phyloP scores from a whole-genome alignment of 1,139 yeast genomes.

The Saccharomyces pastorianus region DNA sequence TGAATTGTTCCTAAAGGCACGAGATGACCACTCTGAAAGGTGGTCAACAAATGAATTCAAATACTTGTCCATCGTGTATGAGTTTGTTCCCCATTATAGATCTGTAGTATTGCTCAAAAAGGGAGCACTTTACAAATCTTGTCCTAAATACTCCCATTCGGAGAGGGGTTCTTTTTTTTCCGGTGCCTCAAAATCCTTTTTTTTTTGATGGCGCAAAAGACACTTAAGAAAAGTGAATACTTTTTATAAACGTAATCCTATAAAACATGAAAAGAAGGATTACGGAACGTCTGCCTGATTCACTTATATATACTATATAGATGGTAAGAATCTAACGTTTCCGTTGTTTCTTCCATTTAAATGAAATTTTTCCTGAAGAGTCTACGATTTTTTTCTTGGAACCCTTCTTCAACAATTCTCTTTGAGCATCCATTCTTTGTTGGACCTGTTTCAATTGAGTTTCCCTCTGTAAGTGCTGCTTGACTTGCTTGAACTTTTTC shows the following conservation, averaged over 20 bases:
- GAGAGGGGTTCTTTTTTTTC: background rate
- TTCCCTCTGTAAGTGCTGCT: conserved; percentile 59
- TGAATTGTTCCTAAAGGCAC: background rate
- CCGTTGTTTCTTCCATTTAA: conserved; percentile 81
- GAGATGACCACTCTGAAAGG: background rate
- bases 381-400: conserved; percentile 67
- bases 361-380: conserved; percentile 57
- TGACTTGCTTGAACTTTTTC: conserved; percentile 47
- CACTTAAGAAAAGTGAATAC: background rate
- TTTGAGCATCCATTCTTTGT: conserved; percentile 62
- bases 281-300: background rate
- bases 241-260: background rate
- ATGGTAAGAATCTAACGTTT: conserved; percentile 43
- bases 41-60: background rate
- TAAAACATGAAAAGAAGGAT: background rate
- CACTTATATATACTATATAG: background rate
- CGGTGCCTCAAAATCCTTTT: background rate
- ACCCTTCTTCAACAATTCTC: conserved; percentile 87
- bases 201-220: background rate
- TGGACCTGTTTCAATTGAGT: conserved; percentile 60
- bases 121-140: background rate
- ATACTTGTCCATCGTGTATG: background rate
- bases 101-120: background rate
- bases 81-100: background rate
- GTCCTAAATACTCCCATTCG: background rate